A percentile compares a stretch with the other conserved stretches of the same genome.
These are phyloP conservation scores for Cyberlindnera xylosilytica DNA, from an alignment of 805 yeast species.

Conservation along the genomic window DNA sequence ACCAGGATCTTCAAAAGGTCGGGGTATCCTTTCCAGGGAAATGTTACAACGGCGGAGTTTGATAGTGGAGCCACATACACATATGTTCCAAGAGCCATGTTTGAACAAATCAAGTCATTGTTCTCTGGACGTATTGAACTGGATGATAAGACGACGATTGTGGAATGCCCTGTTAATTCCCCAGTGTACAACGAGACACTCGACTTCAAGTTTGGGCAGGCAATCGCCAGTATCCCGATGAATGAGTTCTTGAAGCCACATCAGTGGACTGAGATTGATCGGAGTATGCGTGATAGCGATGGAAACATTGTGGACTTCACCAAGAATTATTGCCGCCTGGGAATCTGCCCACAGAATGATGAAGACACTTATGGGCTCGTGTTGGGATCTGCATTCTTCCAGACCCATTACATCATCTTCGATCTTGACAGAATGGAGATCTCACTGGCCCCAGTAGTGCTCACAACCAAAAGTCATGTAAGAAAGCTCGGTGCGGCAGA, in stretches of 20 bases:
- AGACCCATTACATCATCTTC: conserved; percentile 22
- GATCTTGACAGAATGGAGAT: conserved; percentile 25
- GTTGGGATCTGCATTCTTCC: conserved; percentile 23
- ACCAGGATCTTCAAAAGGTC: conserved; percentile 5
- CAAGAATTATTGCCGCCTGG: conserved; percentile 16
- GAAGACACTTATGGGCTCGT: conserved; percentile 6
- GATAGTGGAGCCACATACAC: conserved; percentile 24
- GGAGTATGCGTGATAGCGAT: neutral
- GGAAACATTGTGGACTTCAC: neutral
- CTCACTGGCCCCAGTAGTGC: conserved; percentile 23
- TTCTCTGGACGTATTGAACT: neutral
- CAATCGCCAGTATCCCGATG: conserved; percentile 4
- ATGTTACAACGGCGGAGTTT: conserved; percentile 13
- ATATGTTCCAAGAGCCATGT: conserved; percentile 19
- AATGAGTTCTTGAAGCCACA: conserved; percentile 4
- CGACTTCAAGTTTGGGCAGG: conserved; percentile 12
- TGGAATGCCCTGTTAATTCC: neutral
- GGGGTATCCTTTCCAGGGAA: neutral
- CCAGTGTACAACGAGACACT: neutral
- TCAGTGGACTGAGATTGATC: neutral
- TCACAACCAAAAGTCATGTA: conserved; percentile 8
- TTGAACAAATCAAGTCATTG: neutral
- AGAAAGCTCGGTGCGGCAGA: conserved; percentile 2
- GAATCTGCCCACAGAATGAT: conserved; percentile 8
- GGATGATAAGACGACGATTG: neutral